These are phyloP conservation scores for Trichaptum fuscoviolaceum DNA, from an alignment of 768 basidiomycete genomes.

Conservation along the genomic window DNA sequence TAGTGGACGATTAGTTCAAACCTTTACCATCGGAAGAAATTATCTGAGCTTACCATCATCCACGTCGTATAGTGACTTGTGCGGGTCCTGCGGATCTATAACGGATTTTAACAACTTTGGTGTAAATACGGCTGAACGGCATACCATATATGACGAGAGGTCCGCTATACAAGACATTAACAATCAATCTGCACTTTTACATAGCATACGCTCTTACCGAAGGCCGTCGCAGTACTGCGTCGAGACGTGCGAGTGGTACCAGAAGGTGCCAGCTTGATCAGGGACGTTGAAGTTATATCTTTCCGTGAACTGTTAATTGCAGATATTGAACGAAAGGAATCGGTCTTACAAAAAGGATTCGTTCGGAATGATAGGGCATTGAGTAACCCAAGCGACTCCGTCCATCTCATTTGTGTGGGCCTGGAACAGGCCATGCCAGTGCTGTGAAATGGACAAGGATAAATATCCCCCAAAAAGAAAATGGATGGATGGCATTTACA, in stretches of 20 bases:
- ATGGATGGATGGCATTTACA: conserved; percentile 5
- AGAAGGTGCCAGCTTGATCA: conserved; percentile 24
- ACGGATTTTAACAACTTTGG: not conserved
- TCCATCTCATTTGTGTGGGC: conserved; percentile 28
- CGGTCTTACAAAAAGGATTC: conserved; percentile 28
- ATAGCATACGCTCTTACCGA: conserved; percentile 4
- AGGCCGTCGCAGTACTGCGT: conserved; percentile 37
- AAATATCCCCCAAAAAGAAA: conserved; percentile 2
- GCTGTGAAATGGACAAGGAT: not conserved
- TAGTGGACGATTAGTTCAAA: not conserved
- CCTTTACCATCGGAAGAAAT: not conserved
- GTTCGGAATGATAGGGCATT: conserved; percentile 39
- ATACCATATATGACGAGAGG: conserved; percentile 12
- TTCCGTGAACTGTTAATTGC: not conserved
- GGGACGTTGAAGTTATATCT: conserved; percentile 6
- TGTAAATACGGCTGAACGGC: not conserved
- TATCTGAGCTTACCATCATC: conserved; percentile 1
- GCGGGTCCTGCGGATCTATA: conserved; percentile 10
- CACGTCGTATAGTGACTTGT: conserved; percentile 4
- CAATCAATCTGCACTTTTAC: too few relatives aligned
- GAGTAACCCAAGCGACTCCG: conserved; percentile 38
- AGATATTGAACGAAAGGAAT: not conserved
- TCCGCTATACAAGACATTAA: conserved; percentile 10
- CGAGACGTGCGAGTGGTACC: conserved; percentile 33
- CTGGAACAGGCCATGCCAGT: conserved; percentile 31